These are phyloP conservation scores for Hemileccinum rubropunctum DNA, from an alignment of 768 basidiomycete species.

Conservation along the genomic window DNA sequence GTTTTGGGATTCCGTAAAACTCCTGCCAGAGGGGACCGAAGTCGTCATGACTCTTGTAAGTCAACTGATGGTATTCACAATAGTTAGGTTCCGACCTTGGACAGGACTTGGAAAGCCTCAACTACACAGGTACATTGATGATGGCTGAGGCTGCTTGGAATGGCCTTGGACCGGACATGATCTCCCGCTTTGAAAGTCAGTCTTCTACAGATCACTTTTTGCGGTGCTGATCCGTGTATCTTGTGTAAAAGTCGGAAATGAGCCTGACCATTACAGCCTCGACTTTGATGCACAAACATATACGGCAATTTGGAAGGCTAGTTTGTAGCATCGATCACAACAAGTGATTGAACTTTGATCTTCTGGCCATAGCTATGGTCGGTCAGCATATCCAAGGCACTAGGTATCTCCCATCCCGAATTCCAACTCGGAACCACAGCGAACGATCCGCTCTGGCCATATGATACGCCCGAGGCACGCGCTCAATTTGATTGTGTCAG, in stretches of 20 bases:
- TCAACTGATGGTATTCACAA: neutral
- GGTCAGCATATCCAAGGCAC: conserved; percentile 42
- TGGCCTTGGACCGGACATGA: conserved; percentile 35
- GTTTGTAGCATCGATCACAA: conserved; percentile 2
- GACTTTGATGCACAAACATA: conserved; percentile 44
- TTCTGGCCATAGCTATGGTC: conserved; percentile 41
- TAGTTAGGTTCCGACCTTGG: neutral
- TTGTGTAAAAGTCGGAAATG: conserved; percentile 43
- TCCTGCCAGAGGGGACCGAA: conserved; percentile 45
- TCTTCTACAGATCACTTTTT: neutral
- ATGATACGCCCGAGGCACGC: conserved; percentile 37
- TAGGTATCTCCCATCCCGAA: conserved; percentile 37
- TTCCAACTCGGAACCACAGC: conserved; percentile 52
- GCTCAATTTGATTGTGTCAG: conserved; percentile 45
- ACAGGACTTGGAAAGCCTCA: conserved; percentile 45
- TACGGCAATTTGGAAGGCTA: conserved; percentile 43
- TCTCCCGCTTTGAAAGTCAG: conserved; percentile 47
- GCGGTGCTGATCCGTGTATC: neutral
- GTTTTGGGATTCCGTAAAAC: conserved; percentile 46
- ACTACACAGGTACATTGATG: conserved; percentile 39
- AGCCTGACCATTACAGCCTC: conserved; percentile 49
- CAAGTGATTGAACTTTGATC: neutral
- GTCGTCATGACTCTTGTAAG: conserved; percentile 45
- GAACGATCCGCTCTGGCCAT: conserved; percentile 52
- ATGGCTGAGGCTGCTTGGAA: conserved; percentile 43